Percentiles rank a stretch among this genome's conserved stretches.
phyloP scores from a whole-genome alignment of 2,329 filamentous ascomycete species.

The Anthostomella pinea region DNA sequence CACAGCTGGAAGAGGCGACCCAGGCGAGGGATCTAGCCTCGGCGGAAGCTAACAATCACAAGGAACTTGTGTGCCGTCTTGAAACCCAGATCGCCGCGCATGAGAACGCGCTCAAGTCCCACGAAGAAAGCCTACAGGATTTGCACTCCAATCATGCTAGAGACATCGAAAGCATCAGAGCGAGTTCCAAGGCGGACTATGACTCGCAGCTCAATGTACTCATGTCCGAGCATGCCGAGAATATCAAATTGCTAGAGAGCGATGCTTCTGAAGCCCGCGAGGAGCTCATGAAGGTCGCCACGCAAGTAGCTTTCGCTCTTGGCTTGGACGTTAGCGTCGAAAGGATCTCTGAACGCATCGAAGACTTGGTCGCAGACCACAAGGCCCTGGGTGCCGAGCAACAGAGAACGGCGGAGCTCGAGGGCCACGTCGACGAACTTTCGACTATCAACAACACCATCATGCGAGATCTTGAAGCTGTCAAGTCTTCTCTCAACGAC shows the following conservation, averaged over 20 bases:
- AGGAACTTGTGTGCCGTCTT: slow-evolving; percentile 49
- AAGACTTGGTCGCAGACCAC: slow-evolving; percentile 55
- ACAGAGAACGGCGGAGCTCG: slow-evolving; percentile 55
- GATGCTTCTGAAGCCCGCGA: slow-evolving; percentile 66
- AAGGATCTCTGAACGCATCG: slow-evolving; percentile 61
- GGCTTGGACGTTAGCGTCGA: slow-evolving; percentile 65
- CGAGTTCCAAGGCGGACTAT: slow-evolving; percentile 51
- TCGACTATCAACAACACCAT: slow-evolving; percentile 57
- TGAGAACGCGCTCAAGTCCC: slow-evolving; percentile 53
- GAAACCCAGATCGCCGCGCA: slow-evolving; percentile 60
- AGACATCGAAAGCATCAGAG: slow-evolving; percentile 48
- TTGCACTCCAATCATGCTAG: slow-evolving; percentile 49
- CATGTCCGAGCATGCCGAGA: slow-evolving; percentile 58
- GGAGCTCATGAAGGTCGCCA: slow-evolving; percentile 62
- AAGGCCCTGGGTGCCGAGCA: slow-evolving; percentile 59
- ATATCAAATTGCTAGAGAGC: slow-evolving; percentile 53
- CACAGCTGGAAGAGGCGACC: slow-evolving; percentile 65
- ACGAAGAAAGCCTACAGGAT: slow-evolving; percentile 50
- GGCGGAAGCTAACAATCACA: slow-evolving; percentile 44
- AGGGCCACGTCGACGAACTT: slow-evolving; percentile 53
- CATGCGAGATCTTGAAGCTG: slow-evolving; percentile 60
- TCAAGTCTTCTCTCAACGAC: slow-evolving; percentile 52
- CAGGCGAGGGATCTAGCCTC: slow-evolving; percentile 54
- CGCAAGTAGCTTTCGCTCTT: slow-evolving; percentile 59
- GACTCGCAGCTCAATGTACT: slow-evolving; percentile 58